A percentile compares a stretch with the other conserved stretches of the same genome.
phyloP scores from a whole-genome alignment of 2,329 filamentous ascomycete genomes.

The Ilyonectria sp. region DNA sequence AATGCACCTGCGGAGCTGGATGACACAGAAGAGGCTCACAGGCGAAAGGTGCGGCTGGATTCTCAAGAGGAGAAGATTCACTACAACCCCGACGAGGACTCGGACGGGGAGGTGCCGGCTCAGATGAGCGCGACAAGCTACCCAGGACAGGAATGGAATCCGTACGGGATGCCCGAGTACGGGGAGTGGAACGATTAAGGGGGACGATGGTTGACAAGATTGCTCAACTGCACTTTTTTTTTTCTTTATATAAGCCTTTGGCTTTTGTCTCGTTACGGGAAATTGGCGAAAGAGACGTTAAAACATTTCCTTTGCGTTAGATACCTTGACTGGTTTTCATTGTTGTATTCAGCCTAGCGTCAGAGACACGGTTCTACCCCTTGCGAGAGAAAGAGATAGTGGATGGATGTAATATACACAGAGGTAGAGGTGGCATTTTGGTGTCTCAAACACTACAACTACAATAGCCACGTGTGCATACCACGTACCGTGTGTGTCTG shows the following conservation, averaged over 20 bases:
- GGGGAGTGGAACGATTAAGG: slow-evolving; percentile 47
- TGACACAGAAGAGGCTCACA: slow-evolving; percentile 60
- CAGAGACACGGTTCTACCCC: neutral
- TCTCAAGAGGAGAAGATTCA: slow-evolving; percentile 70
- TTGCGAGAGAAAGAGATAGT: neutral
- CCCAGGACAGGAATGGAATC: slow-evolving; percentile 80
- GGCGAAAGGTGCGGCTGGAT: slow-evolving; percentile 60
- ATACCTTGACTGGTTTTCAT: neutral
- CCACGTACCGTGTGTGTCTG: too few relatives aligned
- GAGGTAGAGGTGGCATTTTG: neutral
- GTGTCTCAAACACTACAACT: neutral
- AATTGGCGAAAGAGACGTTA: neutral
- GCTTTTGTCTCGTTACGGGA: neutral
- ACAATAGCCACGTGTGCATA: neutral
- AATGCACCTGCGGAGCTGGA: slow-evolving; percentile 56
- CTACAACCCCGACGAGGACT: slow-evolving; percentile 55
- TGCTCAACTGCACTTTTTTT: neutral
- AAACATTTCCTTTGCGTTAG: neutral
- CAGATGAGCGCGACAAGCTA: slow-evolving; percentile 79
- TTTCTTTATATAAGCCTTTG: neutral
- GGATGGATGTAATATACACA: slow-evolving; percentile 5
- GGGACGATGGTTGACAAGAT: neutral
- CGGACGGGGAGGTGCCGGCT: slow-evolving; percentile 53
- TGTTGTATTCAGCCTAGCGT: neutral
- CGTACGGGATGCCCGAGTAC: slow-evolving; percentile 59